A percentile compares a stretch with the other conserved stretches of the same genome.
These are phyloP conservation scores for Vitis vinifera DNA, from an alignment of 164 flowering plant species.

Conservation along the genomic window DNA sequence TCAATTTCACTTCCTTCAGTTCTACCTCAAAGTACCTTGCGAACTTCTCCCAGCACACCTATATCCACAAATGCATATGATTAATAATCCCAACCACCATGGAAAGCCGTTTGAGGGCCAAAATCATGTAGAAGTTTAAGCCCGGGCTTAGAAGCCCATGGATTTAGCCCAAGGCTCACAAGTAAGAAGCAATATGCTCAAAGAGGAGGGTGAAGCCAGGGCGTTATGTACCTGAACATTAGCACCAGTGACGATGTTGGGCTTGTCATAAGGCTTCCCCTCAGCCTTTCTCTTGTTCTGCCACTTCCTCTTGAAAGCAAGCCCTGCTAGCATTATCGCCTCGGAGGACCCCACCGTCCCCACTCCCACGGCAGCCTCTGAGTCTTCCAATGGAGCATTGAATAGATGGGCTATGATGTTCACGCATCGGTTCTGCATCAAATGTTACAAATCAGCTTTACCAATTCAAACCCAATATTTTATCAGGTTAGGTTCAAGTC, in stretches of 20 bases:
- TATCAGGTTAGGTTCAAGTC: no score
- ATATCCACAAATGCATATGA: neutral
- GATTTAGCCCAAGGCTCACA: no score
- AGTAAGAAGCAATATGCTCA: no score
- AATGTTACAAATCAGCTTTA: neutral
- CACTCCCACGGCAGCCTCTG: slow-evolving; percentile 33
- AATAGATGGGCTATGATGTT: slow-evolving; percentile 43
- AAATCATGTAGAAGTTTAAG: no score
- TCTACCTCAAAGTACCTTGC: slow-evolving; percentile 48
- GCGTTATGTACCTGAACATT: slow-evolving; percentile 30
- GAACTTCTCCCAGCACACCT: slow-evolving; percentile 46
- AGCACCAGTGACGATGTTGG: slow-evolving; percentile 47
- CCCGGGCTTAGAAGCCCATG: no score
- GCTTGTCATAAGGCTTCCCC: slow-evolving; percentile 32
- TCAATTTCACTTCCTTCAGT: slow-evolving; percentile 43
- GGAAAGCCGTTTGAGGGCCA: no score
- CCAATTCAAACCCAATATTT: no score
- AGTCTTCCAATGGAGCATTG: slow-evolving; percentile 36
- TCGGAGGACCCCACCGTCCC: slow-evolving; percentile 43
- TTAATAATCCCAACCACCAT: no score
- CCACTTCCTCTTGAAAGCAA: slow-evolving; percentile 48
- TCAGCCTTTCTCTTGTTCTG: slow-evolving; percentile 41
- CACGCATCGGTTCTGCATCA: slow-evolving; percentile 35
- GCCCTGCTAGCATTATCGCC: slow-evolving; percentile 43
- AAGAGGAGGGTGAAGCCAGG: no score